Evolutionary conservation across 192 early-diverging fungal species (phyloP).

Genomic region (Backusella psychrophila): DNA sequence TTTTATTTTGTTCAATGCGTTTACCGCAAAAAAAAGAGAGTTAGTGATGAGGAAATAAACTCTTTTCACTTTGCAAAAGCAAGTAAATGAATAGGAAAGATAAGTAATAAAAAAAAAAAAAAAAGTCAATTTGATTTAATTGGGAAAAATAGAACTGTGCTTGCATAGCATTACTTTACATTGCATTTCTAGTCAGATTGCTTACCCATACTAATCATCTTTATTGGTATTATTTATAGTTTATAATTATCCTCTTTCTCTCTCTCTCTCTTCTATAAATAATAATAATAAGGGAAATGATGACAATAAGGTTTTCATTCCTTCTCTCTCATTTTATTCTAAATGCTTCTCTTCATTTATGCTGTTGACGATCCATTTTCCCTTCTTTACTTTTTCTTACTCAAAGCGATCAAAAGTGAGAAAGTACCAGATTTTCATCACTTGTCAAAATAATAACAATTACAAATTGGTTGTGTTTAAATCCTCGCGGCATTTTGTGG

Average conservation of each 20-base stretch:
- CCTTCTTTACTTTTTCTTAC: background rate
- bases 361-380: no score
- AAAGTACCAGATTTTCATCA: background rate
- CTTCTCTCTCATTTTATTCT: background rate
- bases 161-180: background rate
- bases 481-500: background rate
- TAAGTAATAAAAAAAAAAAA: background rate
- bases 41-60: background rate
- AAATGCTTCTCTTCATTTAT: no score
- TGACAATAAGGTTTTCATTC: background rate
- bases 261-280: background rate
- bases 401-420: no score
- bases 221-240: background rate
- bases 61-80: background rate
- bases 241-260: background rate
- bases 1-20: background rate
- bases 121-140: background rate
- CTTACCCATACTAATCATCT: background rate
- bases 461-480: background rate
- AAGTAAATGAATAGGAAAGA: background rate
- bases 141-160: background rate
- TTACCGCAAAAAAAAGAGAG: no score
- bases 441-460: background rate
- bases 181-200: constrained; percentile 7
- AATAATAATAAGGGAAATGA: background rate